phyloP scores from a whole-genome alignment of 306 rosid species.

The Casuarina glauca region DNA sequence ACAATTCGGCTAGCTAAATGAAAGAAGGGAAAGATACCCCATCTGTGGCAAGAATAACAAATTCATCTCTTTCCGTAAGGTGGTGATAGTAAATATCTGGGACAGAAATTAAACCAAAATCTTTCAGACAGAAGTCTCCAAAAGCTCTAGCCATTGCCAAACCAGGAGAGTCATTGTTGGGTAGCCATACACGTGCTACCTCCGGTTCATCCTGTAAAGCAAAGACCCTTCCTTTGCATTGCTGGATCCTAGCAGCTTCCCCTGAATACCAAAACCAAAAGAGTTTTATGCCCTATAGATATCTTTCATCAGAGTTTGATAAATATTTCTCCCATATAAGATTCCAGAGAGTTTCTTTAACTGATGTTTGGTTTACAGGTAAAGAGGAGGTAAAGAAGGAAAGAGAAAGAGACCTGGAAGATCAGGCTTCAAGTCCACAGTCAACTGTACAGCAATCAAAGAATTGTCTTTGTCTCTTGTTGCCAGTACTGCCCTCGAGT shows the following conservation, averaged over 20 bases:
- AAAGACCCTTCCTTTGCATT: conserved; percentile 59
- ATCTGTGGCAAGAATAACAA: conserved; percentile 55
- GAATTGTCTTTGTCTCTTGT: conserved; percentile 40
- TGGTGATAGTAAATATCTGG: conserved; percentile 49
- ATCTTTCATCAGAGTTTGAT: background rate
- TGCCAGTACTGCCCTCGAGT: conserved; percentile 56
- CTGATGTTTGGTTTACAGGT: background rate
- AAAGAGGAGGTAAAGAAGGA: conserved; percentile 5
- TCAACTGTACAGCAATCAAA: conserved; percentile 46
- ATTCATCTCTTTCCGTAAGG: conserved; percentile 45
- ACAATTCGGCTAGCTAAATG: background rate
- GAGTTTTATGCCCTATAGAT: conserved; percentile 13
- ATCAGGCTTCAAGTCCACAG: conserved; percentile 59
- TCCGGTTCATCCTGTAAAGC: conserved; percentile 66
- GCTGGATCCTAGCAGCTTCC: conserved; percentile 62
- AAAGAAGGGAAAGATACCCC: conserved; percentile 45
- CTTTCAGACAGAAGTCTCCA: conserved; percentile 62
- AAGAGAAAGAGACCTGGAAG: conserved; percentile 45
- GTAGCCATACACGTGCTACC: conserved; percentile 65
- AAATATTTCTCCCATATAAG: background rate
- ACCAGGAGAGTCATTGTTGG: conserved; percentile 57
- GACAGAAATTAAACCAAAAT: conserved; percentile 54
- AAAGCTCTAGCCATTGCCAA: conserved; percentile 67
- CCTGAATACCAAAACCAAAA: conserved; percentile 25
- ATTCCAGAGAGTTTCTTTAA: background rate